Evolutionary conservation across 2,329 filamentous ascomycete genomes (phyloP), one percentile per base, ranked within the genome.

Genomic region (Scortechinia acanthostroma): DNA sequence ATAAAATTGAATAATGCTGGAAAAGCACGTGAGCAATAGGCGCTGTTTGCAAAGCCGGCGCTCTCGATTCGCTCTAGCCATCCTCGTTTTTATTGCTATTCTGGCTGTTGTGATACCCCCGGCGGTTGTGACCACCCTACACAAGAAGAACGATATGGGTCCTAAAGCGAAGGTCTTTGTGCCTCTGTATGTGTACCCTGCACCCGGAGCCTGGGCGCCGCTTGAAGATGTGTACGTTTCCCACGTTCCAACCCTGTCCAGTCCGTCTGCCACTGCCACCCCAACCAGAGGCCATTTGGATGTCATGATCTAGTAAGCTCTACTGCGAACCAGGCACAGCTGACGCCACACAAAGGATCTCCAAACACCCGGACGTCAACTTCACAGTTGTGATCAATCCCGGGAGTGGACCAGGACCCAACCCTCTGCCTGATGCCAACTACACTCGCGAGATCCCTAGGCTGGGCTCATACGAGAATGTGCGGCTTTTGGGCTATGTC

Each of bases 381-480:
- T 70, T 69, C 53, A 69, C 66, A 19, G 59, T 69, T 48, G 59
- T 71, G 49, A 58, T 70, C 52, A 71, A 70, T 48, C 63, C 68
- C 33, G 58, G 64, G 43, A 69, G 58, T 48, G 69, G 66, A 3
- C 66, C 68, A 16, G 66, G 68, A 37, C 55, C 63, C 45, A 51
- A 56, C 42, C 49, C 60, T 42, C 50, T 69, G 47, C 68, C 68
- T 19, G 66, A 69, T 53, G 57, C 56, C 44, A 64, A 66, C 51
- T 71, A 70, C 52, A 63, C 60, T 21, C 55, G 60, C 28, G 67
- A 65, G 49, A 62, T 69, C 42, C 58, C 60, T 25, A 58, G 53
- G 44, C 58, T 72, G 42, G 60, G 62, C 45, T 53, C 56, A 17
- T 58, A 65, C 50, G 48, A 54, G 40, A 71, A 71, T 54, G 64